phyloP scores from a whole-genome alignment of 805 yeast species.

The Wickerhamiella allomyrinae region DNA sequence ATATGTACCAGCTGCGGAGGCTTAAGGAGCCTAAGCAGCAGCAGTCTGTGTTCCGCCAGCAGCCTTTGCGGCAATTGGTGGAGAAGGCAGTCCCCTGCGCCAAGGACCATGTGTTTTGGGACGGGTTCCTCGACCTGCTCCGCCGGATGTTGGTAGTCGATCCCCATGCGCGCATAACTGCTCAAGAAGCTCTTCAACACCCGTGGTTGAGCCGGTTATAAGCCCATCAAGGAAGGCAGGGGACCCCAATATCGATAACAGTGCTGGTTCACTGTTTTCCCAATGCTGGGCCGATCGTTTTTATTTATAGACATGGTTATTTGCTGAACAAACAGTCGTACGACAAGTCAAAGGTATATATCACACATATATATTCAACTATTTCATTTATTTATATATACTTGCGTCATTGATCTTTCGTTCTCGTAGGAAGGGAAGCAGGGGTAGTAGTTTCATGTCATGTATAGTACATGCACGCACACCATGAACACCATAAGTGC shows the following conservation, averaged over 20 bases:
- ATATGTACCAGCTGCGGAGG: slow-evolving; percentile 7
- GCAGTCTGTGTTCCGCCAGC: slow-evolving; percentile 10
- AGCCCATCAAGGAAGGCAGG: too few relatives aligned
- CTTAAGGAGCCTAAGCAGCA: slow-evolving; percentile 8
- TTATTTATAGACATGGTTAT: too few relatives aligned
- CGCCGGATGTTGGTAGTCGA: slow-evolving; percentile 53
- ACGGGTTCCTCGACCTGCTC: slow-evolving; percentile 57
- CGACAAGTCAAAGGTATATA: too few relatives aligned
- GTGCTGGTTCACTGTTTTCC: too few relatives aligned
- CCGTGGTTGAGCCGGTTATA: slow-evolving; percentile 48
- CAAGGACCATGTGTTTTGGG: slow-evolving; percentile 61
- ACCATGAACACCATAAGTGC: not conserved
- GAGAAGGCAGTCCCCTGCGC: slow-evolving; percentile 8
- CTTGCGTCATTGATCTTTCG: too few relatives aligned
- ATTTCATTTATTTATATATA: too few relatives aligned
- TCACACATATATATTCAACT: too few relatives aligned
- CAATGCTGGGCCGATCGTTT: too few relatives aligned
- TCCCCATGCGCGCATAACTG: slow-evolving; percentile 58
- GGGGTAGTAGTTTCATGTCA: too few relatives aligned
- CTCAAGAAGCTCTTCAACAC: slow-evolving; percentile 61
- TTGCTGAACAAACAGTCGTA: too few relatives aligned
- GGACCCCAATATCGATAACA: too few relatives aligned
- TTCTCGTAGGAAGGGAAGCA: too few relatives aligned
- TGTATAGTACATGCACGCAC: not conserved
- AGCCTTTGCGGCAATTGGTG: slow-evolving; percentile 11